Evolutionary conservation across 2,329 filamentous ascomycete species (phyloP), one percentile per base, ranked within the genome.

Genomic region (Exophiala sp.): DNA sequence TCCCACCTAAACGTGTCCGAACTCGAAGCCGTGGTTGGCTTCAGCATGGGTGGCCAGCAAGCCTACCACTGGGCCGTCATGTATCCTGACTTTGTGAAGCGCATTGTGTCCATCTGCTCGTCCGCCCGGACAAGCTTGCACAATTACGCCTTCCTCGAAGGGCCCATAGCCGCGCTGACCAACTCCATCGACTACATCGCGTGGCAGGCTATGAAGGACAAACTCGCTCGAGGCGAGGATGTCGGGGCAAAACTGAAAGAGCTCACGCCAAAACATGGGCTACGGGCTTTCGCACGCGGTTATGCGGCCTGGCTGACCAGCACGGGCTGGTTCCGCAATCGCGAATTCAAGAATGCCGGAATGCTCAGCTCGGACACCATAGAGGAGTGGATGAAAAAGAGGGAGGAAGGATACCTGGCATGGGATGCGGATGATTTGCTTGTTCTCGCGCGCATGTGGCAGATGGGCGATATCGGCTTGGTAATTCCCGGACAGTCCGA

Each of bases 21-120:
- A 2, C 50, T 78, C 4, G 71, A 77, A 58, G 68, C 72, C 3
- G 64, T 78, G 8, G 50, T 76, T 2, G 76, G 75, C 1, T 79
- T 78, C 62, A 74, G 72, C n/a, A 79, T 79, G 76, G 76, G 72
- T 10, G 76, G 75, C 1, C 76, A 78, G 59, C 72, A 73, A 46
- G 65, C 73, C 1, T 78, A 78, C 55, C 66, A 78, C 60, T 78
- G 75, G 75, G 63, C 67, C 1, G 63, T 67, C 10, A 74, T 78
- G 71, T 69, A 77, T 54, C 74, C 75, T 0, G 62, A 66, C 8
- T 66, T 76, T 47, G 60, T 75, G 2, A 65, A 63, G 29, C 69
- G 69, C 18, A 69, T 71, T 1, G 66, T 78, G 12, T 66, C 73
- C 3, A 76, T 77, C 38, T 79, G 76, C 58, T 72, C 71, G 7